phyloP scores from a whole-genome alignment of 192 early-diverging fungal genomes.

The Podila minutissima region DNA sequence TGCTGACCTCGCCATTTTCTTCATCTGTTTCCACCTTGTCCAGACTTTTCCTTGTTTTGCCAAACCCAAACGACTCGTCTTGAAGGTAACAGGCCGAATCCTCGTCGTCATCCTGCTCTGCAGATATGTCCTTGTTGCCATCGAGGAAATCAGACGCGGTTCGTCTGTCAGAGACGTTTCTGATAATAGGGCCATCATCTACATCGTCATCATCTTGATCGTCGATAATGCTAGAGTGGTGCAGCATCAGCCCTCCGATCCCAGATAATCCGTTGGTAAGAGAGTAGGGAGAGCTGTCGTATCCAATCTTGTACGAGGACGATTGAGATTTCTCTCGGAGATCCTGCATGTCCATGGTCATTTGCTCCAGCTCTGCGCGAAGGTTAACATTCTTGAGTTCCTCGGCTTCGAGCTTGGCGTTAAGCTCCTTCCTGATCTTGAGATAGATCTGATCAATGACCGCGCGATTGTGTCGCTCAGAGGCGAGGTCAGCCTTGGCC shows the following conservation, averaged over 20 bases:
- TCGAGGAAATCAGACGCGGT: neutral
- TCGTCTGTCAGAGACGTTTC: neutral
- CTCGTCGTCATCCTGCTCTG: conserved; percentile 5
- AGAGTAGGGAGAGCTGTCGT: conserved; percentile 38
- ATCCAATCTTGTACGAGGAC: conserved; percentile 39
- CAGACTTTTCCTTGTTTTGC: neutral
- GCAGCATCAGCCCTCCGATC: conserved; percentile 37
- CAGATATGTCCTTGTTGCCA: neutral
- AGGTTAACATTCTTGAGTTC: conserved; percentile 30
- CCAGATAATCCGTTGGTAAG: conserved; percentile 14
- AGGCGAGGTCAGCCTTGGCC: conserved; percentile 38
- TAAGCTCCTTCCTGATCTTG: conserved; percentile 44
- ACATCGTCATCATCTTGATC: conserved; percentile 10
- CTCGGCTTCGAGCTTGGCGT: conserved; percentile 28
- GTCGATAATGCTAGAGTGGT: conserved; percentile 22
- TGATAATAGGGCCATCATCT: neutral
- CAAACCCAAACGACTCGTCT: neutral
- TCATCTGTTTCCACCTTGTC: neutral
- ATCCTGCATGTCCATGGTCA: conserved; percentile 25
- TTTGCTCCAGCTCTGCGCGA: conserved; percentile 30
- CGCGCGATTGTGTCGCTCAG: conserved; percentile 32
- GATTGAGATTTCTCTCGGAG: conserved; percentile 2
- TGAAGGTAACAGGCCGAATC: neutral
- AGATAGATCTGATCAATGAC: conserved; percentile 46
- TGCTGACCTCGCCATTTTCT: neutral